Conservation (phyloP, 1,284 basidiomycete species). For the Malassezia furfur region DNA sequence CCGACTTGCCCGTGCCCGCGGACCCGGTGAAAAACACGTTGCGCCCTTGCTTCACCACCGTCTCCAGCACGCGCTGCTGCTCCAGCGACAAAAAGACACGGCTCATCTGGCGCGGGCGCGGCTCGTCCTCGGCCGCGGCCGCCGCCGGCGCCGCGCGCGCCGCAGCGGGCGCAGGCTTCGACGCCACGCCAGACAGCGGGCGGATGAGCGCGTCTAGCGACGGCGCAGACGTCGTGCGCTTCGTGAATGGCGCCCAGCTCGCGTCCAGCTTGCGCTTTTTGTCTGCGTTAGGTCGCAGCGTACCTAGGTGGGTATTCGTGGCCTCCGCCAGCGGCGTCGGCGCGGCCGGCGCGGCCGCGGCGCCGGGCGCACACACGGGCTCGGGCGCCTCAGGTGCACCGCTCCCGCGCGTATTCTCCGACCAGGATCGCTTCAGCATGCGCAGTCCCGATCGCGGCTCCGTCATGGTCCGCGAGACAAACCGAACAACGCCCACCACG, state of each 20-base stretch:
- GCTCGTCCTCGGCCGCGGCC: neutral
- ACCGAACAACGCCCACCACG: neutral
- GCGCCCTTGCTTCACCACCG: conserved; percentile 48
- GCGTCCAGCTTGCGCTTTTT: conserved; percentile 5
- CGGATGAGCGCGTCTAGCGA: conserved; percentile 8
- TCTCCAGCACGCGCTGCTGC: conserved; percentile 37
- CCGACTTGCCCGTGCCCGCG: conserved; percentile 87
- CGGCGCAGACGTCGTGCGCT: conserved; percentile 1
- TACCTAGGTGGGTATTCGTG: neutral
- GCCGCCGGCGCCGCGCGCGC: neutral
- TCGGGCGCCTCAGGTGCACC: neutral
- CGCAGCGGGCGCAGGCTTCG: neutral
- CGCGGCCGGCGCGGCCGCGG: neutral
- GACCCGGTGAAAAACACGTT: conserved; percentile 96
- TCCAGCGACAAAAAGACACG: conserved; percentile 31
- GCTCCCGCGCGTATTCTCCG: neutral
- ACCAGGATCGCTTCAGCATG: conserved; percentile 20
- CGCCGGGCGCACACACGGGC: neutral
- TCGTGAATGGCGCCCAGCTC: conserved; percentile 1
- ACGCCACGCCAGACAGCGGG: neutral
- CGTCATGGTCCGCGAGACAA: neutral
- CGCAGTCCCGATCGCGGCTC: conserved; percentile 15
- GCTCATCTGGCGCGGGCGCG: neutral
- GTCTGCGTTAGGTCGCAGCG: neutral
- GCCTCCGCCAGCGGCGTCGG: neutral